Conservation (phyloP, 2,329 filamentous ascomycete species). For the Chrysoporthe deuterocubensis region DNA sequence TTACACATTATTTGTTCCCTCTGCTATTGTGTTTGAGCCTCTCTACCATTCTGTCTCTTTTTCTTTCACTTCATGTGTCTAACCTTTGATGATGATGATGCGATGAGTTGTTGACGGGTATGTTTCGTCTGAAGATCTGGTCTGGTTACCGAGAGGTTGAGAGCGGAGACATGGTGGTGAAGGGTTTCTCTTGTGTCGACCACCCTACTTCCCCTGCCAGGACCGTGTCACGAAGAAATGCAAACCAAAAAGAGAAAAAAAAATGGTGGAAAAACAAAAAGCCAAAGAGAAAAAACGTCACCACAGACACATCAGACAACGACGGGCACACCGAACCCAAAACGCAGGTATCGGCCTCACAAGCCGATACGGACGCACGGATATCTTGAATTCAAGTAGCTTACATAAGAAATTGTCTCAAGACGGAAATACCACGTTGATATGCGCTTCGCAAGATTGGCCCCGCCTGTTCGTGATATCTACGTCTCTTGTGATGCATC, state of each 20-base stretch:
- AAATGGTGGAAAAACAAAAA: slow-evolving; percentile 9
- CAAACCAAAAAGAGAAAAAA: slow-evolving; percentile 13
- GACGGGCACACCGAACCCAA: slow-evolving; percentile 3
- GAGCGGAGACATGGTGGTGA: not conserved
- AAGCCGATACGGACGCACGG: slow-evolving; percentile 1
- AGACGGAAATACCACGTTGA: slow-evolving; percentile 23
- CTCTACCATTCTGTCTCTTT: not conserved
- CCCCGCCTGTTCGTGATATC: no score
- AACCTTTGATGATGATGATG: slow-evolving; percentile 19
- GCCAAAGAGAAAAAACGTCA: slow-evolving; percentile 10
- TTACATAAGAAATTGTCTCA: slow-evolving; percentile 28
- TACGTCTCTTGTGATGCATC: no score
- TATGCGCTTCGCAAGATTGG: not conserved
- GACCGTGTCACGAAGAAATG: slow-evolving; percentile 11
- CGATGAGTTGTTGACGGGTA: not conserved
- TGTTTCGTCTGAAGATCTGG: not conserved
- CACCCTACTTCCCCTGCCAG: not conserved
- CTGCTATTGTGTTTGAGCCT: not conserved
- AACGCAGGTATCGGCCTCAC: not conserved
- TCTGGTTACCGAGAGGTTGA: slow-evolving; percentile 16
- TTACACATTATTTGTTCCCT: slow-evolving; percentile 3
- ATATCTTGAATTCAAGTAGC: slow-evolving; percentile 1
- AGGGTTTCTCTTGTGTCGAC: not conserved
- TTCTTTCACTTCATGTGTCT: slow-evolving; percentile 26
- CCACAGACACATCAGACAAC: not conserved